A percentile compares a stretch with the other conserved stretches of the same genome.
Evolutionary conservation across 441 rosid species (phyloP).

Genomic region (Kokia cookei): DNA sequence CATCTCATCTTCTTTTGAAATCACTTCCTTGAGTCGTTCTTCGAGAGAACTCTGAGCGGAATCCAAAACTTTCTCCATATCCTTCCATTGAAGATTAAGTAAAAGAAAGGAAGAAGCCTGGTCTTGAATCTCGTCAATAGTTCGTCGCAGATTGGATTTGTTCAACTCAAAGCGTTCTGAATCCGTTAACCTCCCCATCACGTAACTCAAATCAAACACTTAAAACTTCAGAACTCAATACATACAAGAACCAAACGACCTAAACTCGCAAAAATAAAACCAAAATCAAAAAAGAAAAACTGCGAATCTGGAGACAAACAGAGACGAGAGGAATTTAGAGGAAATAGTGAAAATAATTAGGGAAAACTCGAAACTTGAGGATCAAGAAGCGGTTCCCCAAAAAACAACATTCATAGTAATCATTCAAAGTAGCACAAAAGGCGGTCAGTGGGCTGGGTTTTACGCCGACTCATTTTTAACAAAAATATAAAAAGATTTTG

Average conservation of each 20-base stretch:
- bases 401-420: too few relatives aligned
- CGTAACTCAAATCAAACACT: background rate
- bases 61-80: background rate
- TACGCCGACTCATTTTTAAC: too few relatives aligned
- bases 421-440: too few relatives aligned
- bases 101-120: constrained; percentile 2
- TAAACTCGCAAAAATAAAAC: background rate
- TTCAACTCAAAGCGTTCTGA: background rate
- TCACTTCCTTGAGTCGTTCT: constrained; percentile 1
- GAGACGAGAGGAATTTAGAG: too few relatives aligned
- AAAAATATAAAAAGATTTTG: too few relatives aligned
- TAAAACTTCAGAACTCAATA: background rate
- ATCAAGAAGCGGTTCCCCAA: background rate
- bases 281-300: too few relatives aligned
- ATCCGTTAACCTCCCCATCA: background rate
- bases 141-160: background rate
- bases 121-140: background rate
- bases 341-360: background rate
- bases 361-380: background rate
- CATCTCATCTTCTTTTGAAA: background rate
- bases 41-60: background rate
- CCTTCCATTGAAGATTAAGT: constrained; percentile 7
- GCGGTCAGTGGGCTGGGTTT: too few relatives aligned
- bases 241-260: background rate
- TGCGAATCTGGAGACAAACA: too few relatives aligned